Evolutionary conservation across 768 basidiomycete genomes (phyloP).

Genomic region (Mycena metata): DNA sequence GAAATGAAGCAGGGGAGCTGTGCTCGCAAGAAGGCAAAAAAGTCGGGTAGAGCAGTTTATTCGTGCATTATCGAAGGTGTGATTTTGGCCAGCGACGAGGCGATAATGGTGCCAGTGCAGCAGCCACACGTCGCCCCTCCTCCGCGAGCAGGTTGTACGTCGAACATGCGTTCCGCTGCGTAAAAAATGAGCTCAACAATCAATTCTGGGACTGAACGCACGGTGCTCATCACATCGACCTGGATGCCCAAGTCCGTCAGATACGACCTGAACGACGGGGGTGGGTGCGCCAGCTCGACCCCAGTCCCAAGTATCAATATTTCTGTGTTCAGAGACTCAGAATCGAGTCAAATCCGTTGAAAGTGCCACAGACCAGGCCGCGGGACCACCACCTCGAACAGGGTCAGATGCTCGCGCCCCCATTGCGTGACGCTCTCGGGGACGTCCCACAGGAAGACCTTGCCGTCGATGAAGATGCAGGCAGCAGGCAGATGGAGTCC

Average conservation of each 20-base stretch:
- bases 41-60: too few species aligned
- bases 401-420: conserved; percentile 78
- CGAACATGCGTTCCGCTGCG: conserved; percentile 73
- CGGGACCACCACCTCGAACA: conserved; percentile 87
- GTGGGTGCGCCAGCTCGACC: conserved; percentile 74
- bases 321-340: conserved; percentile 61
- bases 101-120: conserved; percentile 83
- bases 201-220: conserved; percentile 48
- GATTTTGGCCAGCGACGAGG: conserved; percentile 38
- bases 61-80: neutral
- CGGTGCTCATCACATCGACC: conserved; percentile 89
- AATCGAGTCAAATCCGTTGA: neutral
- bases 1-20: too few species aligned
- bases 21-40: too few species aligned
- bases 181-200: neutral
- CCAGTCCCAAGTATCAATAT: conserved; percentile 94
- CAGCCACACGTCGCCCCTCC: conserved; percentile 93
- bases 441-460: conserved; percentile 93
- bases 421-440: conserved; percentile 76
- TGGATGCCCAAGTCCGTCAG: conserved; percentile 86
- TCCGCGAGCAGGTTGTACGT: conserved; percentile 95
- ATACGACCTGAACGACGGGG: conserved; percentile 73
- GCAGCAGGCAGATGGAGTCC: conserved; percentile 84
- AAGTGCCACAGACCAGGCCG: conserved; percentile 78
- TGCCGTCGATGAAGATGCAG: conserved; percentile 87